phyloP scores from a whole-genome alignment of 177 flowering plant genomes.

The Tripterygium wilfordii region DNA sequence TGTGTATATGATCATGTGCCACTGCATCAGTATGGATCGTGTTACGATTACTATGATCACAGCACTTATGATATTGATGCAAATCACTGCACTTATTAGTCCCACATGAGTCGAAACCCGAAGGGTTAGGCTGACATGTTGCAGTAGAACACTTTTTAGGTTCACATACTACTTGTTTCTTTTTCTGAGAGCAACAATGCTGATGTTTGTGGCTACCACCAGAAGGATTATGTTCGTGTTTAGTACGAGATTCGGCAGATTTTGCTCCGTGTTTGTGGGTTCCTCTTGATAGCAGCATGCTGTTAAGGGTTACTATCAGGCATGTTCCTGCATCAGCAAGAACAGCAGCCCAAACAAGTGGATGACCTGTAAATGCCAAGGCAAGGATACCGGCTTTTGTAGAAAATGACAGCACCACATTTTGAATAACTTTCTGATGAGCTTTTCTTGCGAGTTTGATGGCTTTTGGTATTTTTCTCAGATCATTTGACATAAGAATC shows the following conservation, averaged over 20 bases:
- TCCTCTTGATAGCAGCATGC: conserved; percentile 63
- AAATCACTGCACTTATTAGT: not conserved
- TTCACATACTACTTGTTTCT: not conserved
- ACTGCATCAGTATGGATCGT: not conserved
- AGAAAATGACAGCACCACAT: conserved; percentile 48
- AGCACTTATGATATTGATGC: too few species aligned
- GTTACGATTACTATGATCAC: not conserved
- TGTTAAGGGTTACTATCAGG: conserved; percentile 73
- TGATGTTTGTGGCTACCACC: conserved; percentile 7
- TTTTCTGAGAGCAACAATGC: conserved; percentile 9
- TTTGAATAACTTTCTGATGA: conserved; percentile 48
- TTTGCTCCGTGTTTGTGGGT: conserved; percentile 10
- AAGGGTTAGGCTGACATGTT: conserved; percentile 1
- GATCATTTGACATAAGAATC: conserved; percentile 85
- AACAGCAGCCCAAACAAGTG: conserved; percentile 90
- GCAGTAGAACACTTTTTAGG: conserved; percentile 6
- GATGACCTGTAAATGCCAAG: conserved; percentile 75
- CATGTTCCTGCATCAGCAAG: conserved; percentile 89
- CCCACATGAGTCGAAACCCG: not conserved
- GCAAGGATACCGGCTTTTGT: conserved; percentile 67
- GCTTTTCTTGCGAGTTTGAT: conserved; percentile 45
- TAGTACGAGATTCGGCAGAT: not conserved
- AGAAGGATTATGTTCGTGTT: conserved; percentile 1
- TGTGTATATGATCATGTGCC: not conserved
- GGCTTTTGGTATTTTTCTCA: conserved; percentile 62